Conservation (phyloP, 176 grass and related monocot genomes). For the Zoysia pacifica region DNA sequence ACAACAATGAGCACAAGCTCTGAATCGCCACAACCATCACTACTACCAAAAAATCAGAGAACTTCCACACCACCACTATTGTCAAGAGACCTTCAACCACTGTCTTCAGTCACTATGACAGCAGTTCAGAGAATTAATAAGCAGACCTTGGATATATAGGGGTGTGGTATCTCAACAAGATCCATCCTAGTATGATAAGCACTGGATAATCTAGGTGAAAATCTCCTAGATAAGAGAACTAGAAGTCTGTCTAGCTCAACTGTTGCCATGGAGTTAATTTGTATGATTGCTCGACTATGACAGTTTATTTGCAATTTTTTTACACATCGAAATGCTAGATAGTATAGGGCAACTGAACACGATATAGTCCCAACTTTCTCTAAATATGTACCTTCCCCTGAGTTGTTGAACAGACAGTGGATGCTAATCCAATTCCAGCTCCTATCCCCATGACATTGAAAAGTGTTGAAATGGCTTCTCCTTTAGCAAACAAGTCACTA, state of each 20-base stretch:
- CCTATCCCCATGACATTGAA: slow-evolving; percentile 85
- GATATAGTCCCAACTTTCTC: neutral
- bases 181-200: neutral
- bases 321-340: neutral
- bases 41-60: too few relatives aligned
- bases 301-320: neutral
- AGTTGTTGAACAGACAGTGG: slow-evolving; percentile 85
- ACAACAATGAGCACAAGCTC: too few relatives aligned
- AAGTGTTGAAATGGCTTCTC: slow-evolving; percentile 96
- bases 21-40: too few relatives aligned
- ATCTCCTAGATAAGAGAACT: neutral
- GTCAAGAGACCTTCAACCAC: too few relatives aligned
- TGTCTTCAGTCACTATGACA: too few relatives aligned
- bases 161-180: neutral
- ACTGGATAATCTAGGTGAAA: neutral
- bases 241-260: neutral
- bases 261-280: neutral
- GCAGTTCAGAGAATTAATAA: neutral
- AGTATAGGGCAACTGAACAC: slow-evolving; percentile 9
- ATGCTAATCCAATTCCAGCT: slow-evolving; percentile 85
- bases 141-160: neutral
- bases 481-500: slow-evolving; percentile 97
- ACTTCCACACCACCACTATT: too few relatives aligned
- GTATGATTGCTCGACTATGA: neutral
- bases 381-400: slow-evolving; percentile 77